These are phyloP conservation scores for Marasmius fiardii DNA, from an alignment of 1,284 basidiomycete species.

Conservation along the genomic window DNA sequence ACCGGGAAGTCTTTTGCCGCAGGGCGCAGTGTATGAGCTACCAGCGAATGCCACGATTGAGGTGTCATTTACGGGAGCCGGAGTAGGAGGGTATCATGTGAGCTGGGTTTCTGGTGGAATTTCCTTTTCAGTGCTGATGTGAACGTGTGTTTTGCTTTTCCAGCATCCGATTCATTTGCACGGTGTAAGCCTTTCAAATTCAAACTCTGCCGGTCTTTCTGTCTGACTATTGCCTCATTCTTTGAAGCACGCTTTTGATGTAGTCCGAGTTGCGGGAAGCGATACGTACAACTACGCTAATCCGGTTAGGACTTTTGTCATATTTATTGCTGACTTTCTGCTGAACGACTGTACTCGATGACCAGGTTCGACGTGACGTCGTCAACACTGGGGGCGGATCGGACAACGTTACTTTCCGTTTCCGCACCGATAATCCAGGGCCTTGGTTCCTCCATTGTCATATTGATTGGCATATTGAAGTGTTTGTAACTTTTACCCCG, in stretches of 20 bases:
- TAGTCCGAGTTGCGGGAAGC: slow-evolving; percentile 24
- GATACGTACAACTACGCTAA: slow-evolving; percentile 22
- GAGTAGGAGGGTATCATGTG: slow-evolving; percentile 14
- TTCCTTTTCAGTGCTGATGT: no score
- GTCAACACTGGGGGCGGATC: slow-evolving; percentile 21
- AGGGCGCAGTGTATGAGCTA: slow-evolving; percentile 20
- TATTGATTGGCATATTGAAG: slow-evolving; percentile 23
- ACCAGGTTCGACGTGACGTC: no score
- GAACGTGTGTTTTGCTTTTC: not conserved
- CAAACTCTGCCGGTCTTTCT: not conserved
- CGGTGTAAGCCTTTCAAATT: slow-evolving; percentile 18
- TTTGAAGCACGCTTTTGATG: slow-evolving; percentile 26
- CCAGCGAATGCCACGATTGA: slow-evolving; percentile 21
- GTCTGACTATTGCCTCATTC: not conserved
- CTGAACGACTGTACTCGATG: no score
- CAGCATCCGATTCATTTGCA: slow-evolving; percentile 30
- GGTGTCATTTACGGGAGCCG: slow-evolving; percentile 18
- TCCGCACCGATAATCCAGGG: slow-evolving; percentile 24
- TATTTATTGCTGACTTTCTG: no score
- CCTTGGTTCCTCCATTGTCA: slow-evolving; percentile 27
- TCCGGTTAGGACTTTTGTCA: no score
- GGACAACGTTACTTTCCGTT: slow-evolving; percentile 24
- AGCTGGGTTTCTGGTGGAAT: not conserved
- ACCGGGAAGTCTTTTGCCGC: slow-evolving; percentile 16
- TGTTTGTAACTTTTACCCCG: slow-evolving; percentile 1